Conservation (phyloP, 495 filamentous ascomycete species). For the Aspergillus affinis region DNA sequence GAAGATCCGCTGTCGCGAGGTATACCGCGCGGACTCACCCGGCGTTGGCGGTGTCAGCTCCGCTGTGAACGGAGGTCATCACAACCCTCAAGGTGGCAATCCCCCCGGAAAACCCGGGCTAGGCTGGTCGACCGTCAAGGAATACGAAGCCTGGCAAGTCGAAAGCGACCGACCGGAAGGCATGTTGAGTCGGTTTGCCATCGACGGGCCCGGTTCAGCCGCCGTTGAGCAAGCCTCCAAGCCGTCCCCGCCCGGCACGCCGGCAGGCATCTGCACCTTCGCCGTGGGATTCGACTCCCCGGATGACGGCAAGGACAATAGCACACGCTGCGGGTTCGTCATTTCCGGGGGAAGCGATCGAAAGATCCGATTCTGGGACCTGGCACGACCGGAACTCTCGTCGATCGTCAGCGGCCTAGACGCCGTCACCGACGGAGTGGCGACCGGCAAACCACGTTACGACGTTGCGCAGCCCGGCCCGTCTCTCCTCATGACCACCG, state of each 20-base stretch:
- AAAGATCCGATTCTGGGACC: slow-evolving; percentile 92
- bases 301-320: slow-evolving; percentile 43
- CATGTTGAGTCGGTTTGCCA: slow-evolving; percentile 86
- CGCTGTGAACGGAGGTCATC: neutral
- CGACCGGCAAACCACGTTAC: slow-evolving; percentile 61
- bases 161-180: slow-evolving; percentile 87
- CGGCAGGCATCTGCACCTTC: slow-evolving; percentile 49
- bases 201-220: slow-evolving; percentile 39
- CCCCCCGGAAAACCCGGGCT: slow-evolving; percentile 2
- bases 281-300: slow-evolving; percentile 50
- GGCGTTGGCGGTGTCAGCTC: slow-evolving; percentile 11
- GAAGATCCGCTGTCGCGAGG: slow-evolving; percentile 82
- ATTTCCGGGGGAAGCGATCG: slow-evolving; percentile 86
- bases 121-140: slow-evolving; percentile 52
- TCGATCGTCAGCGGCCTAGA: slow-evolving; percentile 77
- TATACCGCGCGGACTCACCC: slow-evolving; percentile 64
- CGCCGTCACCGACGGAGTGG: slow-evolving; percentile 54
- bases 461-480: slow-evolving; percentile 66
- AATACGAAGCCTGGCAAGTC: slow-evolving; percentile 84
- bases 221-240: slow-evolving; percentile 51
- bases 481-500: slow-evolving; percentile 68
- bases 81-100: slow-evolving; percentile 18
- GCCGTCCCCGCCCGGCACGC: slow-evolving; percentile 14
- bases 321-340: slow-evolving; percentile 60
- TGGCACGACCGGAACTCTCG: slow-evolving; percentile 68